Percentiles rank a stretch among this genome's conserved stretches.
phyloP scores from a whole-genome alignment of 345 rosid species.

The Acer negundo region DNA sequence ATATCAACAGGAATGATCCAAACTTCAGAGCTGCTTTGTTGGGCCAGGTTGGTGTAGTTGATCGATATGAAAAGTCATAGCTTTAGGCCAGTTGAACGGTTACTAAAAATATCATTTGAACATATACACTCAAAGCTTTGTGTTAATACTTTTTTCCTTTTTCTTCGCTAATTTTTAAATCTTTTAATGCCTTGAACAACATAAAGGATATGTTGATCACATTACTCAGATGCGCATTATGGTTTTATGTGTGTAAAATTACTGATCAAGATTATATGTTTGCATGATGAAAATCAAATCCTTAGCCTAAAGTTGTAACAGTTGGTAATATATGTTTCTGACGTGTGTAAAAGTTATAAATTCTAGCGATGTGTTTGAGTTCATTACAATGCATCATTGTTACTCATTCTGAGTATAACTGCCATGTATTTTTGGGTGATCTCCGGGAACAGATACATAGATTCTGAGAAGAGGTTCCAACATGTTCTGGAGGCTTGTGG shows the following conservation, averaged over 20 bases:
- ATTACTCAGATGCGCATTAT: neutral
- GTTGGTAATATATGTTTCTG: neutral
- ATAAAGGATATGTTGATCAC: neutral
- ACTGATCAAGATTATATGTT: neutral
- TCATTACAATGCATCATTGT: neutral
- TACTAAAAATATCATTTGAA: neutral
- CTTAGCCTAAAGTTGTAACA: neutral
- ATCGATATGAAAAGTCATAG: neutral
- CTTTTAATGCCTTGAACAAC: neutral
- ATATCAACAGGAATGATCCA: neutral
- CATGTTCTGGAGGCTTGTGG: constrained; percentile 95
- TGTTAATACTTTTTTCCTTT: neutral
- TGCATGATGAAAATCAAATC: neutral
- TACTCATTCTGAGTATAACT: neutral
- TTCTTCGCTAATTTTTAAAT: neutral
- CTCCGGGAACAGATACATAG: constrained; percentile 58
- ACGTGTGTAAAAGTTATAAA: neutral
- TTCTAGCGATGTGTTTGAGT: neutral
- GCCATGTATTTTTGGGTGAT: neutral
- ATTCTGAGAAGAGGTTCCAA: constrained; percentile 85
- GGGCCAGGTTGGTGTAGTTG: neutral
- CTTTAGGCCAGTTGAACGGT: neutral
- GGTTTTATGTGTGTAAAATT: neutral
- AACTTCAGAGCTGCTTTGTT: neutral
- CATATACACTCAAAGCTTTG: neutral